These are phyloP conservation scores for Malassezia pachydermatis DNA, from an alignment of 1,284 basidiomycete species.

Conservation along the genomic window DNA sequence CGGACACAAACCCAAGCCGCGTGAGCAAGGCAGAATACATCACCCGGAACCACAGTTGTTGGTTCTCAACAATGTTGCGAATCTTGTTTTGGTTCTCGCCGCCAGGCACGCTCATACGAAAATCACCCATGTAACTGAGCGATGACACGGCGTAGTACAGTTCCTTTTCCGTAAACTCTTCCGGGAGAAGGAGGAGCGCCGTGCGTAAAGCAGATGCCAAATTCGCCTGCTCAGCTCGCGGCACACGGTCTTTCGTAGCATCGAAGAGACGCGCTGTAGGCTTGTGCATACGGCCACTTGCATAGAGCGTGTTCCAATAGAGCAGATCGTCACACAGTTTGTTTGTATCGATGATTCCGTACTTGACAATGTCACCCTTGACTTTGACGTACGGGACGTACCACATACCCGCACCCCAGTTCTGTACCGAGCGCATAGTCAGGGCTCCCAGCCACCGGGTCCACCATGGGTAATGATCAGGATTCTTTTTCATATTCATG, in stretches of 20 bases:
- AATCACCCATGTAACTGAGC: constrained; percentile 73
- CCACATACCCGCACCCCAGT: constrained; percentile 79
- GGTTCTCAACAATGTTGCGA: constrained; percentile 60
- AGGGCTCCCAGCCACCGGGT: constrained; percentile 68
- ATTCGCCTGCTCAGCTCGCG: constrained; percentile 84
- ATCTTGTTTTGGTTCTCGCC: constrained; percentile 91
- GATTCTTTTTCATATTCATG: constrained; percentile 81
- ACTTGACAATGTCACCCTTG: constrained; percentile 70
- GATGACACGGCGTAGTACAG: constrained; percentile 78
- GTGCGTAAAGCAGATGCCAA: constrained; percentile 76
- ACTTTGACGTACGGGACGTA: constrained; percentile 41
- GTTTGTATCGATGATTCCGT: constrained; percentile 88
- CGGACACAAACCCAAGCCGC: constrained; percentile 32
- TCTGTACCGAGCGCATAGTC: constrained; percentile 67
- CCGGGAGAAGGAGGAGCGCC: constrained; percentile 58
- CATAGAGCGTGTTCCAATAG: constrained; percentile 85
- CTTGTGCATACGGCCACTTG: constrained; percentile 94
- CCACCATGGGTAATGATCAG: constrained; percentile 77
- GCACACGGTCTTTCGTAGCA: constrained; percentile 67
- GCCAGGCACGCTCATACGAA: constrained; percentile 76
- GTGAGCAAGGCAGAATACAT: constrained; percentile 61
- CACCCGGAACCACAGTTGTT: constrained; percentile 71
- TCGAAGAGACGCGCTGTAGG: constrained; percentile 51
- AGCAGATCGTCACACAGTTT: constrained; percentile 77
- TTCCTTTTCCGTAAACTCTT: constrained; percentile 62